Conservation (phyloP, 495 filamentous ascomycete genomes). For the Haplographium delicatum region DNA sequence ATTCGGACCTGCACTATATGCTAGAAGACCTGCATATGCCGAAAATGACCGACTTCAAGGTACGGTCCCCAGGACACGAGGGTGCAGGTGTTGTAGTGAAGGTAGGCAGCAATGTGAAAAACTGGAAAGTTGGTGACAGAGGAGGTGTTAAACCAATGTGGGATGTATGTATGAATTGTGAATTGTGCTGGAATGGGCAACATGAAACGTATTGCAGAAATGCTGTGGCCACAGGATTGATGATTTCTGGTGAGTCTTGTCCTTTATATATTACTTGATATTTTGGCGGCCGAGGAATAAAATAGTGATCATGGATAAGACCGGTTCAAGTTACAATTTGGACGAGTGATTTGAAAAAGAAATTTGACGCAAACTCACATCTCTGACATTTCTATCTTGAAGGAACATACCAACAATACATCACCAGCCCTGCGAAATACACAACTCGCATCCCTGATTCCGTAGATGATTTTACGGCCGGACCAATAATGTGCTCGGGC, state of each 20-base stretch:
- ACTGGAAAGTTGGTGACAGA: slow-evolving; percentile 46
- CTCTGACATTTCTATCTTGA: not conserved
- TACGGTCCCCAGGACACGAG: slow-evolving; percentile 50
- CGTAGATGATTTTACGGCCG: slow-evolving; percentile 36
- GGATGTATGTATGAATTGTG: slow-evolving; percentile 46
- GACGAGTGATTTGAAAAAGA: too few species aligned
- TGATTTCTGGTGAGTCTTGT: slow-evolving; percentile 28
- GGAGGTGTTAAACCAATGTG: slow-evolving; percentile 49
- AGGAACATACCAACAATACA: slow-evolving; percentile 38
- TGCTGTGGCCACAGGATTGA: slow-evolving; percentile 32
- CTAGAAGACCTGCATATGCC: slow-evolving; percentile 39
- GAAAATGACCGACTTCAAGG: slow-evolving; percentile 42
- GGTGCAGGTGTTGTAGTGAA: slow-evolving; percentile 52
- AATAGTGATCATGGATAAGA: too few species aligned
- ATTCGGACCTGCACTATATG: slow-evolving; percentile 47
- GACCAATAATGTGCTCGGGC: slow-evolving; percentile 42
- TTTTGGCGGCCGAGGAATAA: too few species aligned
- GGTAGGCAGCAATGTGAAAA: slow-evolving; percentile 44
- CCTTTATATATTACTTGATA: not conserved
- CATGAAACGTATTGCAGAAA: slow-evolving; percentile 39
- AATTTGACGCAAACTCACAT: too few species aligned
- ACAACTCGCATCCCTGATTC: slow-evolving; percentile 37
- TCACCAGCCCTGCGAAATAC: slow-evolving; percentile 36
- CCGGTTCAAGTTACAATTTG: too few species aligned
- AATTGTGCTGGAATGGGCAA: slow-evolving; percentile 39